A percentile compares a stretch with the other conserved stretches of the same genome.
phyloP scores from a whole-genome alignment of 2,329 filamentous ascomycete genomes.

The Colletotrichum theobromicola region DNA sequence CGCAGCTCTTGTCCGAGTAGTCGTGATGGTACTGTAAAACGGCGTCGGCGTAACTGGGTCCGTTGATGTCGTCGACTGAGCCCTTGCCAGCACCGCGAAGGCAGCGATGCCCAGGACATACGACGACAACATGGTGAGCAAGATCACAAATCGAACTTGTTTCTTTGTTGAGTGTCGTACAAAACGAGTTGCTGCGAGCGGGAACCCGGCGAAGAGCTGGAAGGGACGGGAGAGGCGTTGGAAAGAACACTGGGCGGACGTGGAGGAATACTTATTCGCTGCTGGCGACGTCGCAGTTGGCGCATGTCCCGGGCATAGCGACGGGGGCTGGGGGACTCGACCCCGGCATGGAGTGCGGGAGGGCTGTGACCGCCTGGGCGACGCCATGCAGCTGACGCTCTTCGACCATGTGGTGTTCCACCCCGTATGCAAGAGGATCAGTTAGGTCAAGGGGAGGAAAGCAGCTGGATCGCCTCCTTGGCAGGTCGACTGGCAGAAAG shows the following conservation, averaged over 20 bases:
- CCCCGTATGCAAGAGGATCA: background rate
- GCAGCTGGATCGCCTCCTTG: background rate
- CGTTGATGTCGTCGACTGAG: background rate
- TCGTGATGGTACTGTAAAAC: background rate
- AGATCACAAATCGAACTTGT: background rate
- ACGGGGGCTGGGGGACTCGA: background rate
- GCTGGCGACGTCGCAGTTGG: background rate
- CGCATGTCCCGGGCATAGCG: background rate
- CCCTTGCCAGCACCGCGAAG: background rate
- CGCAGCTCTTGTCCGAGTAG: background rate
- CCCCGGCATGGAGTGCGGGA: background rate
- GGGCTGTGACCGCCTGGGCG: constrained; percentile 3
- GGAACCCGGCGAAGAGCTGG: background rate
- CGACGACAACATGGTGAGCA: background rate
- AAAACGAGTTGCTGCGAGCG: background rate
- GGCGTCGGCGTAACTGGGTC: background rate
- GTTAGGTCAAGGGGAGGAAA: background rate
- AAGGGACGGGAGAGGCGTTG: background rate
- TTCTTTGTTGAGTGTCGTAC: background rate
- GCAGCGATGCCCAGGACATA: background rate
- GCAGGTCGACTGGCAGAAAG: background rate
- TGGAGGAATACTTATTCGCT: constrained; percentile 7
- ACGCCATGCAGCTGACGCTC: background rate
- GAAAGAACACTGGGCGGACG: background rate
- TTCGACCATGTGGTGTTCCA: background rate